Conservation (phyloP, 2,329 filamentous ascomycete genomes). For the Bipolaris victoriae region DNA sequence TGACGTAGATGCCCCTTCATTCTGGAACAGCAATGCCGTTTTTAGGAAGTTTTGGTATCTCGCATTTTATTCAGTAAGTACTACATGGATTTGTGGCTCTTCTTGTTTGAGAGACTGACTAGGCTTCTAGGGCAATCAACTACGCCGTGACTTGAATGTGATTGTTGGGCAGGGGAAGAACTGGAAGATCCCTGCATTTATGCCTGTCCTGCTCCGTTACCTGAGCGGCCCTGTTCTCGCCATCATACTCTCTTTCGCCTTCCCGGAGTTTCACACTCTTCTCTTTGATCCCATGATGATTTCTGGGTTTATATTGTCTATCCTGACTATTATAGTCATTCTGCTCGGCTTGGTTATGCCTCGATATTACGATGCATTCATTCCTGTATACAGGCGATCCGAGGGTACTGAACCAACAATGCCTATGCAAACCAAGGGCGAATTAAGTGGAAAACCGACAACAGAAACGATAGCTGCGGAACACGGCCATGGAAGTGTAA, state of each 20-base stretch:
- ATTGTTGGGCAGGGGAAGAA: slow-evolving; percentile 62
- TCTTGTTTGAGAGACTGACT: background rate
- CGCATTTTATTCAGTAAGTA: slow-evolving; percentile 63
- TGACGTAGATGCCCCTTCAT: slow-evolving; percentile 48
- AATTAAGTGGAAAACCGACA: slow-evolving; percentile 28
- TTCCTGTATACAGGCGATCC: slow-evolving; percentile 54
- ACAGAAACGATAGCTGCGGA: slow-evolving; percentile 18
- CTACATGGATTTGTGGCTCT: background rate
- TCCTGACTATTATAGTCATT: slow-evolving; percentile 53
- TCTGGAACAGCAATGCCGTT: slow-evolving; percentile 52
- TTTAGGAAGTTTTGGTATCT: slow-evolving; percentile 59
- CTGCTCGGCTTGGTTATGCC: slow-evolving; percentile 59
- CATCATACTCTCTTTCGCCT: slow-evolving; percentile 46
- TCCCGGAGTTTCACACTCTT: slow-evolving; percentile 41
- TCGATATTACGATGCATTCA: slow-evolving; percentile 61
- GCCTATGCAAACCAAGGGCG: slow-evolving; percentile 36
- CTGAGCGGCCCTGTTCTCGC: slow-evolving; percentile 42
- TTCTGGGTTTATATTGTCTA: slow-evolving; percentile 40
- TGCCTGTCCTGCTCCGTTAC: slow-evolving; percentile 54
- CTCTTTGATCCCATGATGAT: slow-evolving; percentile 47
- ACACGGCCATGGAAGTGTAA: slow-evolving; percentile 3
- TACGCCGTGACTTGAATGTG: slow-evolving; percentile 61
- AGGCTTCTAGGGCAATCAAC: slow-evolving; percentile 45
- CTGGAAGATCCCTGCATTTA: slow-evolving; percentile 62
- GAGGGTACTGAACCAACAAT: slow-evolving; percentile 53